Base-by-base conservation (phyloP, 495 filamentous ascomycete species). In the Geoglossum glabrum region DNA sequence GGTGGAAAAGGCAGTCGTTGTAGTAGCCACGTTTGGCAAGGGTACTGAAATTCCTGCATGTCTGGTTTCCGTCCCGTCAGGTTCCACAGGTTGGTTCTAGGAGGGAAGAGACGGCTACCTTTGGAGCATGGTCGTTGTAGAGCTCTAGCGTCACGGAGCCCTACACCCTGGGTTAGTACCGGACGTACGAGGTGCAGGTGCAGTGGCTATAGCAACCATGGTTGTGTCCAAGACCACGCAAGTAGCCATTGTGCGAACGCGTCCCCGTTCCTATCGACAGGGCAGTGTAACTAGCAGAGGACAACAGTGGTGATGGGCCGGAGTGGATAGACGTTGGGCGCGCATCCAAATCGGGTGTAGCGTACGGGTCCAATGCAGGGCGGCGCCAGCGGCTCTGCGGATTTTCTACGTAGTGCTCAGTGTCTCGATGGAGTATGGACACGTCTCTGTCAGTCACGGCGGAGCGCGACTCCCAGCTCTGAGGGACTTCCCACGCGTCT, bases 121-220 rank as follows among this genome's bases (percentile, higher is more conserved):
- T 84, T 3, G 85, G 86, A 0, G 85, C 84, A 69, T 89, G 85
- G 57, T 77, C 69, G 58, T 73, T 79, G 78, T 98, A 98, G 58
- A 98, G 87, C 72, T 98, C 92, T 27, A 96, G 68, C 40, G 77
- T 77, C 68, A 98, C 87, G 1, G 72, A 79, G 66, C 92, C 90
- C 90, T 85, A 60, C 0, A 9, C 40, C 60, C 72, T 60, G 69
- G 64, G 27, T 40, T 30, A 55, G 52, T 54, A 54, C 17, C 38
- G 28, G 19, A 21, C 10, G 46, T 27, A 11, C 21, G 25, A 31
- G 27, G 11, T 19, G 15, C 11, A 55, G 25, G 31, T 21, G 40
- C 27, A 21, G 9, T 3, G 17, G 26, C 13, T 2, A 34, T 10
- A 61, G 64, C n/a, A 71, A 87, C 87, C 83, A 94, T 87, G 27